Conservation (phyloP, 352 stramenopile genomes). For the Paralagenidium karlingii region DNA sequence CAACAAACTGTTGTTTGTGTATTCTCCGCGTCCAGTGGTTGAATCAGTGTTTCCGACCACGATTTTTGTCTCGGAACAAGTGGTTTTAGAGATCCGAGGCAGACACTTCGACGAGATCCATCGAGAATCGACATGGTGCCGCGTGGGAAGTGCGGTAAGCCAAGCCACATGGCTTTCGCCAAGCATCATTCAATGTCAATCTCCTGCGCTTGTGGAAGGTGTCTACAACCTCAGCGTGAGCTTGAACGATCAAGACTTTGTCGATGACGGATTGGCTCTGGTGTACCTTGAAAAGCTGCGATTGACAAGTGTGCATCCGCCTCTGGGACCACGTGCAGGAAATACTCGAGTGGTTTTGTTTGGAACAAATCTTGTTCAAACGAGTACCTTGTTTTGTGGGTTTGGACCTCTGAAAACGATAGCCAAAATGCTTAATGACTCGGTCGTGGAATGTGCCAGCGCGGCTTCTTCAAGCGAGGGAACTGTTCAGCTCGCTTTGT, state of each 20-base stretch:
- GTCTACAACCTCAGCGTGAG: background rate
- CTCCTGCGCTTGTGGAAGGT: background rate
- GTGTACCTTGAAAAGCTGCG: background rate
- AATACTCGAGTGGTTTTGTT: background rate
- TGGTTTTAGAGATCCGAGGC: background rate
- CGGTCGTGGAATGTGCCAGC: no score
- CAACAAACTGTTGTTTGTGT: constrained; percentile 7
- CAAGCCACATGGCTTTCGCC: background rate
- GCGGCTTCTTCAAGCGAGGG: no score
- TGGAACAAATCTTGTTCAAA: background rate
- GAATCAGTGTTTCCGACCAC: background rate
- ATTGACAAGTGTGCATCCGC: background rate
- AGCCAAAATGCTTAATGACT: no score
- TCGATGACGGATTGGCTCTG: background rate
- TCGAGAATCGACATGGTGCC: background rate
- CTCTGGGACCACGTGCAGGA: background rate
- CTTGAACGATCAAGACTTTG: background rate
- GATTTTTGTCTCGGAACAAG: constrained; percentile 1
- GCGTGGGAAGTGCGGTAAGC: background rate
- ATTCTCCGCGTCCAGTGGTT: constrained; percentile 4
- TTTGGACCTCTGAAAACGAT: no score
- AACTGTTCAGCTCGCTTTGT: no score
- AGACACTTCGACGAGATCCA: background rate
- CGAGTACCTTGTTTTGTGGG: no score
- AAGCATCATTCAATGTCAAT: background rate